Evolutionary conservation across 1,284 basidiomycete genomes (phyloP).

Genomic region (Earliella scabrosa): DNA sequence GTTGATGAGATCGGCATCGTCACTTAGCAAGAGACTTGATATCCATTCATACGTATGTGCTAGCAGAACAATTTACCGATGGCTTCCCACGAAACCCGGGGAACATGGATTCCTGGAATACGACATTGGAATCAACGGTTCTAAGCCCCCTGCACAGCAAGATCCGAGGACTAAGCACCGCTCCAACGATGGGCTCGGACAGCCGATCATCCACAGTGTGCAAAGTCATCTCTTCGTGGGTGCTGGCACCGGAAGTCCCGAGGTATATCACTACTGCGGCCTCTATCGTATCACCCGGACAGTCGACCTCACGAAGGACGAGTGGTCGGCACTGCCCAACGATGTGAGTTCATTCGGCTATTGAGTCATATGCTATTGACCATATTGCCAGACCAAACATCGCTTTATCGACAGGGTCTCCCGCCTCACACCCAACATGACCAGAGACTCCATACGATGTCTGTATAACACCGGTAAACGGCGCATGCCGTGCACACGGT

Average conservation of each 20-base stretch:
- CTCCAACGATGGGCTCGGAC: slow-evolving; percentile 3
- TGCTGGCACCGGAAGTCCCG: neutral
- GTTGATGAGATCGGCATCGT: no score
- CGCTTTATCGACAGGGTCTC: neutral
- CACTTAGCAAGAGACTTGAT: no score
- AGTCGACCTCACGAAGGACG: slow-evolving; percentile 2
- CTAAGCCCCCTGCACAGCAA: no score
- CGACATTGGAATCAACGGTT: no score
- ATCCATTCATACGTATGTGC: no score
- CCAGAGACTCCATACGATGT: no score
- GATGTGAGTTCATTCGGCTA: slow-evolving; percentile 5
- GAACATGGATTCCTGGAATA: no score
- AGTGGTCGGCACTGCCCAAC: slow-evolving; percentile 16
- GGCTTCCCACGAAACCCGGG: no score
- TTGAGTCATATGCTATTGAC: neutral
- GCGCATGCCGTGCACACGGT: slow-evolving; percentile 46
- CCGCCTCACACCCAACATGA: no score
- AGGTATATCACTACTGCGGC: slow-evolving; percentile 11
- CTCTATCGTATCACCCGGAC: slow-evolving; percentile 7
- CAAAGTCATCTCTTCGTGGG: slow-evolving; percentile 14
- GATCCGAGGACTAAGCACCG: neutral
- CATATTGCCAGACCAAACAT: neutral
- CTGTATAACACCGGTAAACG: slow-evolving; percentile 44
- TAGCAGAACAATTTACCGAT: no score
- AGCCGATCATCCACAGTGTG: neutral